phyloP scores from a whole-genome alignment of 75 land plant genomes.

The Pinus albicaulis region DNA sequence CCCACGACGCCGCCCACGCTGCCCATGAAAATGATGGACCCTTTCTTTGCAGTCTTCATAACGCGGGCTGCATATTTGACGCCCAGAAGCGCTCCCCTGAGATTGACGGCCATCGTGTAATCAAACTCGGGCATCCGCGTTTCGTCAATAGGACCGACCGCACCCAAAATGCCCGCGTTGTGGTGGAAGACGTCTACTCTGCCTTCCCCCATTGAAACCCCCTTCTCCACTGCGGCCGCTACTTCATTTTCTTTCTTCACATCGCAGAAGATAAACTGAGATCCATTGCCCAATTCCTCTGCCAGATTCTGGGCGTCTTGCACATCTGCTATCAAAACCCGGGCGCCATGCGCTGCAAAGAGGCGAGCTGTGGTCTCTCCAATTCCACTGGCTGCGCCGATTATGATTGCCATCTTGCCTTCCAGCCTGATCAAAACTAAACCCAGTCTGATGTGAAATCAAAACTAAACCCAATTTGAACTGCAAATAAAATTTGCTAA shows the following conservation, averaged over 20 bases:
- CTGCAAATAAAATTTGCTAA: too few relatives aligned
- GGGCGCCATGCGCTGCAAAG: constrained; percentile 65
- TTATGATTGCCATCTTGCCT: constrained; percentile 61
- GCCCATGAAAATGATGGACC: constrained; percentile 44
- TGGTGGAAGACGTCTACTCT: constrained; percentile 51
- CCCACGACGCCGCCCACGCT: constrained; percentile 38
- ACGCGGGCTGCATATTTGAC: constrained; percentile 64
- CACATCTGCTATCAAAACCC: constrained; percentile 64
- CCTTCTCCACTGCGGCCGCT: constrained; percentile 31
- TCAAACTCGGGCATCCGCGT: constrained; percentile 29
- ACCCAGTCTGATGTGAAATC: too few relatives aligned
- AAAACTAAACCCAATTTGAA: too few relatives aligned
- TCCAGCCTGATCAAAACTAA: constrained; percentile 34
- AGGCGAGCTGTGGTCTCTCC: constrained; percentile 66
- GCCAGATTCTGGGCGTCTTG: constrained; percentile 49
- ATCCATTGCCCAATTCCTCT: constrained; percentile 31
- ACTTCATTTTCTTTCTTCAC: constrained; percentile 56
- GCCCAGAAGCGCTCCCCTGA: constrained; percentile 45
- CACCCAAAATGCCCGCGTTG: constrained; percentile 61
- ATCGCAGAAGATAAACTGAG: constrained; percentile 45
- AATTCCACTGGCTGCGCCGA: constrained; percentile 78
- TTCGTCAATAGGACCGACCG: constrained; percentile 20
- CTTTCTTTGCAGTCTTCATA: constrained; percentile 33
- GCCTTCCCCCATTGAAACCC: constrained; percentile 20
- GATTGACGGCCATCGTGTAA: constrained; percentile 46